A percentile compares a stretch with the other conserved stretches of the same genome.
Conservation (phyloP, 192 early-diverging fungal species). For the Neocallimastix lanati region DNA sequence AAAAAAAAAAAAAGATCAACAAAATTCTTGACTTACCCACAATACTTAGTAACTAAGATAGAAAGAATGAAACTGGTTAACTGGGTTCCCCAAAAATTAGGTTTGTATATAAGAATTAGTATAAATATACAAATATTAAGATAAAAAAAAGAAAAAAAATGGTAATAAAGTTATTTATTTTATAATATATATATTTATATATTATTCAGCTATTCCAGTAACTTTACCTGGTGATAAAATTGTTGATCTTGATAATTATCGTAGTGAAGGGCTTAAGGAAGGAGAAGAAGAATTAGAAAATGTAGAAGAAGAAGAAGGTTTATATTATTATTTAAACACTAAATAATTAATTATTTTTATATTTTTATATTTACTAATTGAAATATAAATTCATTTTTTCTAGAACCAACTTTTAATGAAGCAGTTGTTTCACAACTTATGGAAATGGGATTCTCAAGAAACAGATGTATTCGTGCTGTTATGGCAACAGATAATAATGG, state of each 20-base stretch:
- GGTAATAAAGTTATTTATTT: too few relatives aligned
- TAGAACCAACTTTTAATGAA: slow-evolving; percentile 38
- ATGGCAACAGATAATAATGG: slow-evolving; percentile 52
- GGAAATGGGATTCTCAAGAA: slow-evolving; percentile 82
- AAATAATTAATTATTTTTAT: not conserved
- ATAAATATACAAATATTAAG: too few relatives aligned
- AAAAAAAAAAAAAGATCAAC: slow-evolving; percentile 14
- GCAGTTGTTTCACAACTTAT: slow-evolving; percentile 56
- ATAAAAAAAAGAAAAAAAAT: too few relatives aligned
- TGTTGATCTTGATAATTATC: slow-evolving; percentile 6
- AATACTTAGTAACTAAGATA: slow-evolving; percentile 48
- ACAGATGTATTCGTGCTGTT: slow-evolving; percentile 66
- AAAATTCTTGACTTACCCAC: slow-evolving; percentile 56
- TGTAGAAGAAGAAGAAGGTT: not conserved
- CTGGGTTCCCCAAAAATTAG: slow-evolving; percentile 59
- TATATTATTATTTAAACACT: not conserved
- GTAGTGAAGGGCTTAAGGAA: slow-evolving; percentile 40
- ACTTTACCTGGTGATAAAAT: not conserved
- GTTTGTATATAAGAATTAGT: slow-evolving; percentile 5
- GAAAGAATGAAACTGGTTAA: slow-evolving; percentile 55
- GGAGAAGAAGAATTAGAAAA: slow-evolving; percentile 28
- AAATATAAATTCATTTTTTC: not conserved
- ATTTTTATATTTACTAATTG: not conserved
- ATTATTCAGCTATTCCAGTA: not conserved
- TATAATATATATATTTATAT: too few relatives aligned